Percentiles rank a stretch among this genome's conserved stretches.
Evolutionary conservation across 345 rosid genomes (phyloP).

Genomic region (Microcos paniculata): DNA sequence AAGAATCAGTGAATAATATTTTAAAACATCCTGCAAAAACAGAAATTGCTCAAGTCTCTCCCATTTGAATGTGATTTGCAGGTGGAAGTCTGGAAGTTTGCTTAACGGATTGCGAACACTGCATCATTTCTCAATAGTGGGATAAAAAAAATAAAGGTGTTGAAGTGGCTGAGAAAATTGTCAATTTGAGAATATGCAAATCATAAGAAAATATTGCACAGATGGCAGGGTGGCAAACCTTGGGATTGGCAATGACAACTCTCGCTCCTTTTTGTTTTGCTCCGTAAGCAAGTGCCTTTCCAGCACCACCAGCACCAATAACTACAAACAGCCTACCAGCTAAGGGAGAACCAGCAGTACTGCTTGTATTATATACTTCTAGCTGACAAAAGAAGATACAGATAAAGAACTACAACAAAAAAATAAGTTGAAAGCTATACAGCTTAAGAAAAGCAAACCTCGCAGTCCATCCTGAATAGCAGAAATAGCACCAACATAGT

Average conservation of each 20-base stretch:
- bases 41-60: background rate
- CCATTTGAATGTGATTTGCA: background rate
- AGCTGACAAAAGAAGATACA: slow-evolving; percentile 35
- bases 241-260: slow-evolving; percentile 80
- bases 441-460: slow-evolving; percentile 39
- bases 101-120: too few relatives aligned
- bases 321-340: slow-evolving; percentile 81
- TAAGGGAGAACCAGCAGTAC: slow-evolving; percentile 50
- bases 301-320: slow-evolving; percentile 97
- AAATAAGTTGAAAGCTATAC: background rate
- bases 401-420: slow-evolving; percentile 13
- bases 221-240: slow-evolving; percentile 42
- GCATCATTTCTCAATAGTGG: too few relatives aligned
- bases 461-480: slow-evolving; percentile 92
- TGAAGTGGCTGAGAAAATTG: too few relatives aligned
- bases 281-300: slow-evolving; percentile 94
- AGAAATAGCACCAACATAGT: slow-evolving; percentile 90
- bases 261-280: slow-evolving; percentile 91
- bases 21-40: slow-evolving; percentile 62
- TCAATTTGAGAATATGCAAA: too few relatives aligned
- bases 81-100: background rate
- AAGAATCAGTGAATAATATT: slow-evolving; percentile 65
- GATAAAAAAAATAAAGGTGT: too few relatives aligned
- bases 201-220: background rate
- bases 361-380: slow-evolving; percentile 32